phyloP scores from a whole-genome alignment of 768 basidiomycete species.

The Leccinum aurantiacum region DNA sequence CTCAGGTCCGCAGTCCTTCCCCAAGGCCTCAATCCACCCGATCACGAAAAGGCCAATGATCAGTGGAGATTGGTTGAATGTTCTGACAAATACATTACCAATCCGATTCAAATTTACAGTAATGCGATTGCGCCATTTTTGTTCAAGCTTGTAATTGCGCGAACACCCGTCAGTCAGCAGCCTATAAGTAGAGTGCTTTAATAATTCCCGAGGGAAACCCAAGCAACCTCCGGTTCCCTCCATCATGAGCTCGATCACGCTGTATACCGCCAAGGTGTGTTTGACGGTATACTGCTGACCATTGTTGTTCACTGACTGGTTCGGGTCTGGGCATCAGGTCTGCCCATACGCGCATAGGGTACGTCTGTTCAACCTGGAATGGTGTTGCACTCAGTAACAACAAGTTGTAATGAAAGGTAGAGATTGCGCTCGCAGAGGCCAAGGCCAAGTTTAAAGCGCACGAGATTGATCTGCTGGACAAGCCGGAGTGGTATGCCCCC shows the following conservation, averaged over 20 bases:
- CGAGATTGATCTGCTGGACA: slow-evolving; percentile 61
- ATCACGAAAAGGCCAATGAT: not conserved
- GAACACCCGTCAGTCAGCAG: not conserved
- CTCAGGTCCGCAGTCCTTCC: too few relatives aligned
- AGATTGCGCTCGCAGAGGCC: slow-evolving; percentile 62
- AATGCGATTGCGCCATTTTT: not conserved
- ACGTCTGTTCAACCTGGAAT: slow-evolving; percentile 8
- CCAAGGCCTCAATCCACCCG: too few relatives aligned
- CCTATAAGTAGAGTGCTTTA: slow-evolving; percentile 3
- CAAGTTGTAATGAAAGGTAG: slow-evolving; percentile 37
- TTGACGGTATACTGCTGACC: not conserved
- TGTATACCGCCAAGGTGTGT: slow-evolving; percentile 50
- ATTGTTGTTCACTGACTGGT: not conserved
- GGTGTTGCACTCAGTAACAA: not conserved
- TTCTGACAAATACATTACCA: slow-evolving; percentile 1
- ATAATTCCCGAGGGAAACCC: not conserved
- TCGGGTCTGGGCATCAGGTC: slow-evolving; percentile 33
- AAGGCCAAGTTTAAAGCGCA: slow-evolving; percentile 47
- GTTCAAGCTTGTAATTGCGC: not conserved
- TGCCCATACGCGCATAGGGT: slow-evolving; percentile 64
- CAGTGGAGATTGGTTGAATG: not conserved
- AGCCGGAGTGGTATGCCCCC: slow-evolving; percentile 67
- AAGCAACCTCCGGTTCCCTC: not conserved
- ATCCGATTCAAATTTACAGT: not conserved
- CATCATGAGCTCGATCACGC: slow-evolving; percentile 35